Conservation (phyloP, 2,329 filamentous ascomycete species). For the Magnaporthiopsis incrustans region DNA sequence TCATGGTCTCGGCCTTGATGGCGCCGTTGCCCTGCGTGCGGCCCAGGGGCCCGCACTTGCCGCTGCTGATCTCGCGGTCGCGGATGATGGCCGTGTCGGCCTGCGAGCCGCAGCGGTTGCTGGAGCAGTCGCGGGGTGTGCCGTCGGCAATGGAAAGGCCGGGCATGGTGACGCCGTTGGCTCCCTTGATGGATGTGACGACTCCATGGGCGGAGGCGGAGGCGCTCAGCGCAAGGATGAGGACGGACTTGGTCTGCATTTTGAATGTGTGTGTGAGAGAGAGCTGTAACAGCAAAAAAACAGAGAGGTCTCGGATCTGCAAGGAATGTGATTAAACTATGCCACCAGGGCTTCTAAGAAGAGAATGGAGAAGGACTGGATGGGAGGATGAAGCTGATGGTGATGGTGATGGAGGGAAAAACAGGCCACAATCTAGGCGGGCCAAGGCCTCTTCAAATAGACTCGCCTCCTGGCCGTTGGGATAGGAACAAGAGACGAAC, state of each 20-base stretch:
- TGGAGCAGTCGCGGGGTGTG: constrained; percentile 58
- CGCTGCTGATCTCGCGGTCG: constrained; percentile 45
- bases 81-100: constrained; percentile 64
- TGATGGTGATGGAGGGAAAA: neutral
- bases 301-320: neutral
- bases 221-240: constrained; percentile 32
- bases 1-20: constrained; percentile 48
- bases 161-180: constrained; percentile 56
- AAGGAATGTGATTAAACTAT: neutral
- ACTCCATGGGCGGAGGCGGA: constrained; percentile 46
- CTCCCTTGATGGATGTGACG: constrained; percentile 46
- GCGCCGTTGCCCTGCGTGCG: constrained; percentile 52
- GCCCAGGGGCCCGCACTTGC: constrained; percentile 51
- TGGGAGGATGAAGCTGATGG: neutral
- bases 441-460: neutral
- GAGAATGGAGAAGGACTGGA: neutral
- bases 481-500: neutral
- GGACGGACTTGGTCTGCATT: constrained; percentile 5
- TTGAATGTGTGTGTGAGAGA: constrained; percentile 1
- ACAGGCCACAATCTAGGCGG: neutral
- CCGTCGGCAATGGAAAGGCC: constrained; percentile 53
- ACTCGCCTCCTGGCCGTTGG: neutral
- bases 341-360: constrained; percentile 2
- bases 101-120: constrained; percentile 55
- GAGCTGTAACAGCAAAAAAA: no score